Base-by-base conservation (phyloP, 2,329 filamentous ascomycete genomes). In the Fusarium clavum region DNA sequence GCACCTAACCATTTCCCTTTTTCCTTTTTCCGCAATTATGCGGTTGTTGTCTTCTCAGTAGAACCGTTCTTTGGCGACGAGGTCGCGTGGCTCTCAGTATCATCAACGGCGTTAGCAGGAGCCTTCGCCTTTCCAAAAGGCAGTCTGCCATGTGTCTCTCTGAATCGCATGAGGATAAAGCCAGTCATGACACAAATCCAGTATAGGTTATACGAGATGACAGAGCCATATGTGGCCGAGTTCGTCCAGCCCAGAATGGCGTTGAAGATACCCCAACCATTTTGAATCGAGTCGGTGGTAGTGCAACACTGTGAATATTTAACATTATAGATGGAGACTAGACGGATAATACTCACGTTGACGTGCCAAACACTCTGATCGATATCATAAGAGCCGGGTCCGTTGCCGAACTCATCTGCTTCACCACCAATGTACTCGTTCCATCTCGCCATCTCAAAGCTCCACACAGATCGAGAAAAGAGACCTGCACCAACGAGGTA, bases 231-330 rank as follows among this genome's bases (percentile, higher is more conserved):
- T 3, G 94, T 97, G 8, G 92, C 94, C 14, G 92, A 93, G 82
- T 97, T 97, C 66, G 90, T 88, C 94, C 94, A 97, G 62, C 94
- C 94, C 13, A 97, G 84, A 56, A 97, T 85, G 62, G 92, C 90
- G 74, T 97, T 95, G 86, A 97, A 94, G 73, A 97, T 89, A 52
- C 92, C 92, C 94, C 93, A 97, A 46, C 92, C 93, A 44, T 91
- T 90, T 48, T 91, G 91, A 44, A 92, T 90, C 64, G 92, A 88
- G 34, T 90, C 80, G 58, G 88, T 82, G 0, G 93, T 90, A 73
- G 88, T 94, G 79, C 93, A 96, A 83, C 92, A 97, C 89, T 53
- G n/a, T 6, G 20, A 27, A 18, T 22, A 6, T 18, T 65, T 9
- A 49, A 49, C 8, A 41, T 11, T n/a, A 22, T 18, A 34, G 13